Percentiles rank a stretch among this genome's conserved stretches.
Evolutionary conservation across 768 basidiomycete genomes (phyloP).

Genomic region (Tylopilus plumbeoviolaceoides): DNA sequence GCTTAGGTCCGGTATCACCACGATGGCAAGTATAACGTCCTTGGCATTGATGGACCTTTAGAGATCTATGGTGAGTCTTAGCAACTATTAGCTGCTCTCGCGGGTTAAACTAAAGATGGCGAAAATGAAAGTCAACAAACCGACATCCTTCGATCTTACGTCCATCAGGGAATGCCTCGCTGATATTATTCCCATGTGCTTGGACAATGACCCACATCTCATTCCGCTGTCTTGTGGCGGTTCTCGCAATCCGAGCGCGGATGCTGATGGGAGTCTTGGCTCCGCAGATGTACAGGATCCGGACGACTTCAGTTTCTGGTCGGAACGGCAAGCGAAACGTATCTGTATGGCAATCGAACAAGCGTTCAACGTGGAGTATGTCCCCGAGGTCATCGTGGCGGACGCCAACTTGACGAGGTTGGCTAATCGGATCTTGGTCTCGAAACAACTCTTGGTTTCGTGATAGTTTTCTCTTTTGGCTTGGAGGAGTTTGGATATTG

Average conservation of each 20-base stretch:
- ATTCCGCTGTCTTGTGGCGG: conserved; percentile 66
- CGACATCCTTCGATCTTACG: conserved; percentile 55
- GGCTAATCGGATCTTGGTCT: conserved; percentile 77
- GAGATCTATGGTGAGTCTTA: conserved; percentile 76
- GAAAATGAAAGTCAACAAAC: conserved; percentile 60
- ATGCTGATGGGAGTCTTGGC: conserved; percentile 4
- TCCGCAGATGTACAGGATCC: conserved; percentile 53
- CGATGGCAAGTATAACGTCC: conserved; percentile 96
- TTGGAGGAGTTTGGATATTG: too few relatives aligned
- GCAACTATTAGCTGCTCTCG: not conserved
- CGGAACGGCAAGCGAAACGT: conserved; percentile 81
- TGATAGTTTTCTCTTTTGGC: conserved; percentile 3
- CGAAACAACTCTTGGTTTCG: conserved; percentile 52
- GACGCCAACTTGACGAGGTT: conserved; percentile 90
- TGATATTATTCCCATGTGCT: conserved; percentile 78
- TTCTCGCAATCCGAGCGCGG: conserved; percentile 18
- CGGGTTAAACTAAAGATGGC: not conserved
- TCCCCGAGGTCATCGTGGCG: conserved; percentile 85
- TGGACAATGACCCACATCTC: conserved; percentile 81
- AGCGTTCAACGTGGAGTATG: conserved; percentile 85
- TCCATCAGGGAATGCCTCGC: conserved; percentile 64
- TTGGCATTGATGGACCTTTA: conserved; percentile 78
- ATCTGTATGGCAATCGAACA: conserved; percentile 78
- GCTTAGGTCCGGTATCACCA: conserved; percentile 84
- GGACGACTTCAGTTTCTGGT: conserved; percentile 96